Evolutionary conservation across 495 filamentous ascomycete genomes (phyloP).

Genomic region (Neurospora sp.): DNA sequence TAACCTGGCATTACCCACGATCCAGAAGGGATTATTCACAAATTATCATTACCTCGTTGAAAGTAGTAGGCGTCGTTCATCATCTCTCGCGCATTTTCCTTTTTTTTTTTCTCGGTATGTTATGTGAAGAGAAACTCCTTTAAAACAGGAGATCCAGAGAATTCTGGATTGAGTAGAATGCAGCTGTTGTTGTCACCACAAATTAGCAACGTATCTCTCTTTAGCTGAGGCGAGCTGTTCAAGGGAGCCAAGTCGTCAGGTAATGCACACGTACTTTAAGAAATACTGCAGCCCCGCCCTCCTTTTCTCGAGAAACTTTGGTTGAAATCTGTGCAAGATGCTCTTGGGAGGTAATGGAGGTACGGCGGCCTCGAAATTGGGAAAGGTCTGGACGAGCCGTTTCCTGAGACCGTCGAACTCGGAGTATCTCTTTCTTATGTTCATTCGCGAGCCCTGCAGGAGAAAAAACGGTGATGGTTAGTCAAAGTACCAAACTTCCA

Average conservation of each 20-base stretch:
- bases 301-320: constrained; percentile 42
- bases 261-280: constrained; percentile 32
- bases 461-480: background rate
- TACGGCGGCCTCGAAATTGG: constrained; percentile 43
- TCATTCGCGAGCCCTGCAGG: constrained; percentile 39
- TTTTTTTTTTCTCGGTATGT: constrained; percentile 4
- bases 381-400: constrained; percentile 42
- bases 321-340: constrained; percentile 41
- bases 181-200: constrained; percentile 25
- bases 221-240: background rate
- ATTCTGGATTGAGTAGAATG: constrained; percentile 47
- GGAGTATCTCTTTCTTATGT: constrained; percentile 49
- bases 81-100: background rate
- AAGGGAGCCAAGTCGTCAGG: background rate
- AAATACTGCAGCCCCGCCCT: constrained; percentile 46
- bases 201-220: background rate
- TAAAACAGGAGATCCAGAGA: constrained; percentile 44
- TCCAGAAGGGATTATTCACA: background rate
- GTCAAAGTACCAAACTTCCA: background rate
- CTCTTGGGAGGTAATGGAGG: constrained; percentile 47
- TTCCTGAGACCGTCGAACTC: constrained; percentile 45
- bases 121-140: constrained; percentile 48
- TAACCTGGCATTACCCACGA: background rate
- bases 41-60: constrained; percentile 23
- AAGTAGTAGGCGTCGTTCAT: background rate